Base-by-base conservation (phyloP, 768 basidiomycete species). In the Leucocoprinus sp. region DNA sequence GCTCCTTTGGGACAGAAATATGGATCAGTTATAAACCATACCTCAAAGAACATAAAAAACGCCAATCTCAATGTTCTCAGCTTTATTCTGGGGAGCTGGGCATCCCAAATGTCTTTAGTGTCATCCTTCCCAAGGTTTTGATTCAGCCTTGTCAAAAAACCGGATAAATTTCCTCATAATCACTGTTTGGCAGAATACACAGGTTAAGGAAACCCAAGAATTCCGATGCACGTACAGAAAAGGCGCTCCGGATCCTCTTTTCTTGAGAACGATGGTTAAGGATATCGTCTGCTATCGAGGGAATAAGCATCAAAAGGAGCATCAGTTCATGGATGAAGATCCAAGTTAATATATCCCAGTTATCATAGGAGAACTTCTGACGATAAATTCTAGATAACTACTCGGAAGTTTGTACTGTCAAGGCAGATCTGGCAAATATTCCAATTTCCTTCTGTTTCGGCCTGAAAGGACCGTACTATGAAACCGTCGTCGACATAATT, bases 1-100 rank as follows among this genome's bases (percentile, higher is more conserved):
- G 66, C 45, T 72, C 74, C 0, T 78, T 74, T 43, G 77, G 77
- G 3, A 31, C 31, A 31, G 65, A 66, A 1, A 60, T 66, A 23
- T 68, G 69, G 51, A 52, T 54, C 27, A 49, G 62, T 2, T 77
- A 54, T 44, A 63, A 72, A 22, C 28, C 56, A 0, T 39, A 43
- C 11, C 56, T 68, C 26, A 52, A 52, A 0, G 75, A 73, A 11
- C 76, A 79, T 49, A 47, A 59, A 21, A 47, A 55, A 12, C 68
- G 72, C 5, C 24, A 41, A 52, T 12, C 51, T 54, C 38, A 58
- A 49, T 14, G 59, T 58, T 4, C 68, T 63, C 44, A 60, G 55
- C 5, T 60, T 59, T 7, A 61, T 64, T 64, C 67, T 4, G 74
- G 72, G 6, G 60, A 60, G 26, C 54, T 62, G 21, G 55, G 61